phyloP scores from a whole-genome alignment of 2,329 filamentous ascomycete species.

The Phialophora tarda region DNA sequence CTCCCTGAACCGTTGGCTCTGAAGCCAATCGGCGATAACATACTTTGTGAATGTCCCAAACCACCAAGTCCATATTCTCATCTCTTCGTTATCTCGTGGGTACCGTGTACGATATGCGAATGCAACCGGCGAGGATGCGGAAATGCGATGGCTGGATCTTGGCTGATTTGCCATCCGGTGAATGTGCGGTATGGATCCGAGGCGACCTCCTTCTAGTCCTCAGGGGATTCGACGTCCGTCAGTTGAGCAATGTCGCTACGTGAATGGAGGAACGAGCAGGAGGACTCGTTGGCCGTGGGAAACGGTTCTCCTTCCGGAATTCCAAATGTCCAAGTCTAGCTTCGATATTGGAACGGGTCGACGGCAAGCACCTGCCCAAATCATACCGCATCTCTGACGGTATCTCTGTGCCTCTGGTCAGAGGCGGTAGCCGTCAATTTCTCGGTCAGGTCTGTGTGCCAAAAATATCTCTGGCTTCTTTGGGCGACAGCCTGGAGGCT shows the following conservation, averaged over 20 bases:
- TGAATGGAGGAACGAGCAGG: background rate
- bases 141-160: background rate
- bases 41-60: background rate
- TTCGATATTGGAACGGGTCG: background rate
- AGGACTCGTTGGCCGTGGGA: background rate
- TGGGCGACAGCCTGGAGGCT: conserved; percentile 2
- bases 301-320: conserved; percentile 1
- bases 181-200: conserved; percentile 7
- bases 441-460: conserved; percentile 16
- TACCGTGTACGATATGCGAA: background rate
- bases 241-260: background rate
- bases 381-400: conserved; percentile 17
- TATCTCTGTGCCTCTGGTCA: conserved; percentile 4
- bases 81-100: conserved; percentile 2
- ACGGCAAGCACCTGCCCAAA: conserved; percentile 17
- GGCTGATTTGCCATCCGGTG: conserved; percentile 4
- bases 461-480: conserved; percentile 23
- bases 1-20: background rate
- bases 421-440: conserved; percentile 6
- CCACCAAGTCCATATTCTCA: background rate
- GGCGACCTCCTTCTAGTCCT: background rate
- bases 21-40: conserved; percentile 11
- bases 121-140: background rate
- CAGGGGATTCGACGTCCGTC: background rate
- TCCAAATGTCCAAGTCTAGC: conserved; percentile 4